Conservation (phyloP, 2,329 filamentous ascomycete species). For the Monilinia polystroma region DNA sequence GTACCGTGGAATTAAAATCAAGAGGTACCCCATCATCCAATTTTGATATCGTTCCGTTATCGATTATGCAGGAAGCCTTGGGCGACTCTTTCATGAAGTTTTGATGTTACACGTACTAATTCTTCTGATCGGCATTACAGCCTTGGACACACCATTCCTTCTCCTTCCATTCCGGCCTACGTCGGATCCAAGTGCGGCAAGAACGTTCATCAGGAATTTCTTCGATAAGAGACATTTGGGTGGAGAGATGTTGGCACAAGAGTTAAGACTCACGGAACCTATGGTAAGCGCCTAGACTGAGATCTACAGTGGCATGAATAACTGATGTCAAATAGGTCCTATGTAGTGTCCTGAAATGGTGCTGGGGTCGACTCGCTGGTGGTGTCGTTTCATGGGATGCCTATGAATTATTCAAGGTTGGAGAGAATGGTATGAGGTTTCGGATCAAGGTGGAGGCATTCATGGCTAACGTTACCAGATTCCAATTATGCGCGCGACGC, state of each 20-base stretch:
- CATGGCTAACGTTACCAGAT: slow-evolving; percentile 53
- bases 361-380: slow-evolving; percentile 87
- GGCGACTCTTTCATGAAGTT: slow-evolving; percentile 14
- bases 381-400: slow-evolving; percentile 96
- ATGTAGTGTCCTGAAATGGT: slow-evolving; percentile 95
- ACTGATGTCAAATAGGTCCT: slow-evolving; percentile 63
- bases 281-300: slow-evolving; percentile 61
- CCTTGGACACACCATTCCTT: slow-evolving; percentile 86
- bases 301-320: slow-evolving; percentile 29
- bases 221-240: slow-evolving; percentile 70
- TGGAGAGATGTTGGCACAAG: slow-evolving; percentile 74
- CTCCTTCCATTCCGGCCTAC: slow-evolving; percentile 92
- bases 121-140: slow-evolving; percentile 47
- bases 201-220: slow-evolving; percentile 89
- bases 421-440: slow-evolving; percentile 73
- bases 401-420: slow-evolving; percentile 93
- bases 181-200: slow-evolving; percentile 86
- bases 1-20: slow-evolving; percentile 88
- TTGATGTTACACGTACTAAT: slow-evolving; percentile 34
- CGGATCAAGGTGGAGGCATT: background rate
- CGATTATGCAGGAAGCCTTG: slow-evolving; percentile 33
- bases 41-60: slow-evolving; percentile 32
- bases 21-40: slow-evolving; percentile 65
- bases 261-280: slow-evolving; percentile 88
- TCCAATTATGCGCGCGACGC: slow-evolving; percentile 88